Percentiles rank a stretch among this genome's conserved stretches.
These are phyloP conservation scores for Cucumis sativus DNA, from an alignment of 306 rosid species.

Conservation along the genomic window Cucumber_9930_V3 NC_026660.2:31118001-31118500, in stretches of 20 bases:
- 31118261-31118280: not conserved
- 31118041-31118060: not conserved
- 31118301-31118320: not conserved
- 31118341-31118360: not conserved
- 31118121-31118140: not conserved
- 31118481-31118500: slow-evolving; percentile 28
- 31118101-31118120: not conserved
- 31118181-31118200: not conserved
- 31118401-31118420: not conserved
- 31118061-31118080: not conserved
- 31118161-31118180: not conserved
- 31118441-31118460: slow-evolving; percentile 84
- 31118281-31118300: not conserved
- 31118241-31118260: not conserved
- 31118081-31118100: not conserved
- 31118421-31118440: slow-evolving; percentile 73
- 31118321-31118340: not conserved
- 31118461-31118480: slow-evolving; percentile 61
- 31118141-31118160: not conserved
- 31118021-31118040: not conserved
- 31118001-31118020: not conserved
- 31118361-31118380: not conserved
- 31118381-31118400: not conserved
- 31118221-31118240: not conserved
- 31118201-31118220: not conserved